Evolutionary conservation across 1,139 yeast species (phyloP).

Genomic region (Saccharomycopsis phalli): DNA sequence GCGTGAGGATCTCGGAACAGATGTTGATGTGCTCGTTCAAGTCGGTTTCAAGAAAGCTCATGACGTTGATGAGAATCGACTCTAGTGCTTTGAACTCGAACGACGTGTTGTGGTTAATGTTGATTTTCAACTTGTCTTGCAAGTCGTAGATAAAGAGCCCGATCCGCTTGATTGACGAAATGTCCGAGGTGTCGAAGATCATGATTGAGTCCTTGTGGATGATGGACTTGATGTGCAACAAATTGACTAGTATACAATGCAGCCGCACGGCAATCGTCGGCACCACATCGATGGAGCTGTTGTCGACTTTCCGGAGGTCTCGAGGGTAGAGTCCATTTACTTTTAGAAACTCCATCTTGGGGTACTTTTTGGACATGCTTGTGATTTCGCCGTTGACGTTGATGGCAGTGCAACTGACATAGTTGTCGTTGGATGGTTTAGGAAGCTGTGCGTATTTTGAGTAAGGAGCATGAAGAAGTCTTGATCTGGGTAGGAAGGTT

Average conservation of each 20-base stretch:
- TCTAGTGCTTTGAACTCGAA: conserved; percentile 87
- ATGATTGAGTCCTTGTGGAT: conserved; percentile 43
- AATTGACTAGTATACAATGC: conserved; percentile 53
- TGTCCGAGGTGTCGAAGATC: conserved; percentile 54
- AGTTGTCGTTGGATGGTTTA: conserved; percentile 28
- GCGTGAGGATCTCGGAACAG: conserved; percentile 69
- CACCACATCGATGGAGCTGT: conserved; percentile 76
- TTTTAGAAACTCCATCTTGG: conserved; percentile 64
- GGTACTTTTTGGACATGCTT: conserved; percentile 69
- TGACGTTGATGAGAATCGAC: conserved; percentile 74
- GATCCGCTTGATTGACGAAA: conserved; percentile 51
- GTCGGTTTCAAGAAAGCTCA: conserved; percentile 78
- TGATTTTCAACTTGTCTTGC: conserved; percentile 59
- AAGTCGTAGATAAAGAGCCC: conserved; percentile 82
- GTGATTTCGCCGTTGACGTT: conserved; percentile 64
- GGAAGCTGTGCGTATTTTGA: not conserved
- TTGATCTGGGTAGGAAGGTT: too few species aligned
- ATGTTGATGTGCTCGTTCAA: conserved; percentile 63
- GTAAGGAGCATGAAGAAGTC: too few species aligned
- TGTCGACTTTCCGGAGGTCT: conserved; percentile 79
- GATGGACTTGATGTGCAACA: conserved; percentile 63
- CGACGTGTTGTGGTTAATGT: conserved; percentile 28
- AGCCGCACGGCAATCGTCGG: conserved; percentile 61
- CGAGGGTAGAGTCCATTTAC: conserved; percentile 74
- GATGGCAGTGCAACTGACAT: conserved; percentile 69